A percentile compares a stretch with the other conserved stretches of the same genome.
Conservation (phyloP, 768 basidiomycete species). For the Harrya chromipes region DNA sequence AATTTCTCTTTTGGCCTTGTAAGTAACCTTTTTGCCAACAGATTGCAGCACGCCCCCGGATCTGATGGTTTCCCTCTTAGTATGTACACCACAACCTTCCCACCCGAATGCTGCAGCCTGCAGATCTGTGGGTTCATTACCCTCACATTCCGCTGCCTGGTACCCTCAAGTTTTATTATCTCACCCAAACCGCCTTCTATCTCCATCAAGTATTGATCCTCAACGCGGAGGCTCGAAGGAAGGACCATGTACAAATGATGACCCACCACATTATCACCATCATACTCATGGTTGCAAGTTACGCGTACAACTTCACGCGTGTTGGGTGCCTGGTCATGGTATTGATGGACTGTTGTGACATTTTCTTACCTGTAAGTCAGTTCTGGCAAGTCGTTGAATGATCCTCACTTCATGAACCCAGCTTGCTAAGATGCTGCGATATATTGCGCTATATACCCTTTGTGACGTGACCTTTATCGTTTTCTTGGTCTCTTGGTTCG, state of each 20-base stretch:
- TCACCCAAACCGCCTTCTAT: constrained; percentile 85
- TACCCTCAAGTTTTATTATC: constrained; percentile 86
- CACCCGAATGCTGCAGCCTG: constrained; percentile 58
- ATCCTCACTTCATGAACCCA: constrained; percentile 30
- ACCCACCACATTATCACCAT: constrained; percentile 91
- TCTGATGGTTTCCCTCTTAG: constrained; percentile 39
- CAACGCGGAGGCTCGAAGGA: constrained; percentile 87
- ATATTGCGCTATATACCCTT: constrained; percentile 60
- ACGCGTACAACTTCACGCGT: constrained; percentile 80
- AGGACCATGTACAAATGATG: constrained; percentile 97
- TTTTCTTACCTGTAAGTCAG: constrained; percentile 78
- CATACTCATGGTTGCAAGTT: constrained; percentile 71
- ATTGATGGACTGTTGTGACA: constrained; percentile 93
- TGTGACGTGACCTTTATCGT: constrained; percentile 75
- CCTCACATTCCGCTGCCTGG: constrained; percentile 80
- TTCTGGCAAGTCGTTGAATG: neutral
- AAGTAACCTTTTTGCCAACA: constrained; percentile 37
- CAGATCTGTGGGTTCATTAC: constrained; percentile 73
- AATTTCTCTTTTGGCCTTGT: constrained; percentile 83
- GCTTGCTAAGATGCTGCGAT: constrained; percentile 93
- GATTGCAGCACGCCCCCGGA: neutral
- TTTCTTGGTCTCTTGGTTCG: constrained; percentile 88
- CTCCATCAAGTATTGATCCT: constrained; percentile 88
- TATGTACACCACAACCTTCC: constrained; percentile 77
- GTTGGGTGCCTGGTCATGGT: constrained; percentile 88